These are phyloP conservation scores for Omphalea diandra DNA, from an alignment of 441 rosid genomes.

Conservation along the genomic window DNA sequence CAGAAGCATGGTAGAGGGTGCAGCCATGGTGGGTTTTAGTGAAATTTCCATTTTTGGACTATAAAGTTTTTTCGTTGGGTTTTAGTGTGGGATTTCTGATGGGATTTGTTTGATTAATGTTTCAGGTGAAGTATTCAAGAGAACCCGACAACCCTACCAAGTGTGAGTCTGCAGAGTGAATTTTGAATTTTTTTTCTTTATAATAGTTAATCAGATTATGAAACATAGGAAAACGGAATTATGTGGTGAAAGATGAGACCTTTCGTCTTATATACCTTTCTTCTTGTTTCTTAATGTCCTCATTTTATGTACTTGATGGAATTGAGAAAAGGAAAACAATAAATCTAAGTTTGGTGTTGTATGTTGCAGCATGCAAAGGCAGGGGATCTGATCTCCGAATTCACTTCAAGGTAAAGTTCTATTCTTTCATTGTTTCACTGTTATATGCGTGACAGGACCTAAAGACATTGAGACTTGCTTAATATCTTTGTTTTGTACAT, in stretches of 20 bases:
- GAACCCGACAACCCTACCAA: constrained; percentile 73
- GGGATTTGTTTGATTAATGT: constrained; percentile 16
- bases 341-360: constrained; percentile 5
- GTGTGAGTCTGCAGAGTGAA: constrained; percentile 33
- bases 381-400: constrained; percentile 69
- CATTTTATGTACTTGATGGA: constrained; percentile 1
- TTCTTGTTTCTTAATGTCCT: too few species aligned
- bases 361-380: constrained; percentile 64
- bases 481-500: background rate
- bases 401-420: constrained; percentile 60
- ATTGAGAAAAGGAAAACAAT: background rate
- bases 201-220: background rate
- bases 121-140: constrained; percentile 72
- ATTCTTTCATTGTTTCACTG: constrained; percentile 37
- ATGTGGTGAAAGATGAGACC: background rate
- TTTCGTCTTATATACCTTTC: background rate
- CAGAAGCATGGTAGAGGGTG: constrained; percentile 17
- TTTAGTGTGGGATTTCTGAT: constrained; percentile 3
- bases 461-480: background rate
- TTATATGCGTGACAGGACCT: too few species aligned
- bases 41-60: background rate
- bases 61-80: background rate
- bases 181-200: background rate
- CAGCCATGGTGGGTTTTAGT: constrained; percentile 34
- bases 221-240: background rate